Conservation (phyloP, 73 alveolate species). For the Symbiodinium natans region DNA sequence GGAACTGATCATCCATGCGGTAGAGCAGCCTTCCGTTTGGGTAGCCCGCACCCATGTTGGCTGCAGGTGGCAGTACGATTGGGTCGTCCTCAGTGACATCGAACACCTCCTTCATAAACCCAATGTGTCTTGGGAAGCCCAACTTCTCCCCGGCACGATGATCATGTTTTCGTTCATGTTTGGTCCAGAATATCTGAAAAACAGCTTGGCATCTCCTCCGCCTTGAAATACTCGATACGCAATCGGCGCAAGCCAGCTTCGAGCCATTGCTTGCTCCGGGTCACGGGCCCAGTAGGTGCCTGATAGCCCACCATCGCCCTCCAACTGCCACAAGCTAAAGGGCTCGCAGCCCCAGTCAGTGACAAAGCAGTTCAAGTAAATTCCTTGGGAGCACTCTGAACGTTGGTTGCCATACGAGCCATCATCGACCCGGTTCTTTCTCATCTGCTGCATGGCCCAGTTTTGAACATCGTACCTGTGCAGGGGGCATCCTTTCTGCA, state of each 20-base stretch:
- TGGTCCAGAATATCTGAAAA: not conserved
- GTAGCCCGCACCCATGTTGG: slow-evolving; percentile 3
- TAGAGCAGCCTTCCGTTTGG: slow-evolving; percentile 61
- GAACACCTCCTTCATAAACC: slow-evolving; percentile 37
- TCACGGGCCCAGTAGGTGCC: not conserved
- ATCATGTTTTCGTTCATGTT: slow-evolving; percentile 15
- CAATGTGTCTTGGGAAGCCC: slow-evolving; percentile 69
- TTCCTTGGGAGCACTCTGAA: slow-evolving; percentile 66
- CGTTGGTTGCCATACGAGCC: slow-evolving; percentile 78
- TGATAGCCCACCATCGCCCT: not conserved
- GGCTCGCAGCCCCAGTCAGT: slow-evolving; percentile 86
- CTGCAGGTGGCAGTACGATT: not conserved
- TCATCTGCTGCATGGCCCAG: slow-evolving; percentile 83
- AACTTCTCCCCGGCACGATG: slow-evolving; percentile 30
- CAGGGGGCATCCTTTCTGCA: no score
- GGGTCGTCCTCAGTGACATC: slow-evolving; percentile 70
- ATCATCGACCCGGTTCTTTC: slow-evolving; percentile 56
- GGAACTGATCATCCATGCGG: slow-evolving; percentile 45
- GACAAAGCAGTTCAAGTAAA: slow-evolving; percentile 44
- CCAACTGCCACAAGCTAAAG: slow-evolving; percentile 73
- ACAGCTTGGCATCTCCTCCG: slow-evolving; percentile 49
- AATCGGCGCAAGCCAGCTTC: slow-evolving; percentile 38
- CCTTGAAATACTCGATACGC: slow-evolving; percentile 83
- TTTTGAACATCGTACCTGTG: slow-evolving; percentile 75
- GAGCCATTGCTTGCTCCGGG: slow-evolving; percentile 5